phyloP scores from a whole-genome alignment of 2,329 filamentous ascomycete species.

The Colletotrichum endophyticum region DNA sequence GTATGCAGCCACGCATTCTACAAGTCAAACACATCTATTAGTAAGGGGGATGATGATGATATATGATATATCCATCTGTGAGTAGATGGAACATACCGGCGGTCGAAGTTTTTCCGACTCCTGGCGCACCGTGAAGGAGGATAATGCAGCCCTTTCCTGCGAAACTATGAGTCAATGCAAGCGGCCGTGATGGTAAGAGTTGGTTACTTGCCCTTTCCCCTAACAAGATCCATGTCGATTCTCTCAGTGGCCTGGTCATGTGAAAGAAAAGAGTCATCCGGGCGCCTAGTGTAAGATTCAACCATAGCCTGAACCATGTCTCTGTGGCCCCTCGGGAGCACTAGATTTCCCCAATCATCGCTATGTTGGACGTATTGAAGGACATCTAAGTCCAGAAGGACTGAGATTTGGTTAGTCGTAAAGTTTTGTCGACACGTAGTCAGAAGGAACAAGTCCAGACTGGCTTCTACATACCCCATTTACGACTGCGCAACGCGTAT shows the following conservation, averaged over 20 bases:
- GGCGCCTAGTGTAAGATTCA: slow-evolving; percentile 25
- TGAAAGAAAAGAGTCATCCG: neutral
- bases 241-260: neutral
- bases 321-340: slow-evolving; percentile 30
- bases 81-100: neutral
- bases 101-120: neutral
- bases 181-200: neutral
- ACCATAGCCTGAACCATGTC: slow-evolving; percentile 32
- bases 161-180: neutral
- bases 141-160: slow-evolving; percentile 4
- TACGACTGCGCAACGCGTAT: slow-evolving; percentile 29
- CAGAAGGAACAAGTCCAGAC: neutral
- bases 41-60: neutral
- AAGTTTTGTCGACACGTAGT: neutral
- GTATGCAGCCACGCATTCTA: slow-evolving; percentile 25
- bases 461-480: slow-evolving; percentile 28
- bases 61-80: neutral
- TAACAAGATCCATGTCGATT: slow-evolving; percentile 30
- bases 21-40: neutral
- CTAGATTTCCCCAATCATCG: slow-evolving; percentile 29
- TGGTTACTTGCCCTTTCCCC: slow-evolving; percentile 29
- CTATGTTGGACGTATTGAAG: slow-evolving; percentile 18
- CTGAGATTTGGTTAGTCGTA: neutral
- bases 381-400: slow-evolving; percentile 18
- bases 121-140: slow-evolving; percentile 5